Evolutionary conservation across 2,329 filamentous ascomycete genomes (phyloP), one percentile per base, ranked within the genome.

Genomic region (Colletotrichum liriopes): DNA sequence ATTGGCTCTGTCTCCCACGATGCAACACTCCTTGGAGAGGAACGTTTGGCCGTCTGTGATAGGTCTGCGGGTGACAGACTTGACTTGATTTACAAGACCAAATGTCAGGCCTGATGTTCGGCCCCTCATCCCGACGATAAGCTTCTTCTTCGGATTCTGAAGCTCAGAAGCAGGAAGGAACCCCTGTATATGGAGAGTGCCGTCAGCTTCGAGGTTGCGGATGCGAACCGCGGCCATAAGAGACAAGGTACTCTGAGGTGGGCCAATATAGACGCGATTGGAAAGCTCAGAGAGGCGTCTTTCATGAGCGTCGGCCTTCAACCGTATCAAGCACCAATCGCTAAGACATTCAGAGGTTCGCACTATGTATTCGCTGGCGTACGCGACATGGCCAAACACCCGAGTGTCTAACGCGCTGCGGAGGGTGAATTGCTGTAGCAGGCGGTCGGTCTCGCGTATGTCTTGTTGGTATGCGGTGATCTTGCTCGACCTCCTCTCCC

Each of bases 191-290:
- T 3, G 26, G n/a, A 7, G 11, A 11, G 5, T 7, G 29, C 3
- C 29, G 3, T 2, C 4, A 4, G 16, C 20, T 2, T 3, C 29
- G 3, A 5, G 2, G 1, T 12, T 14, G 7, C 23, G 5, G 1
- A 32, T 1, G 23, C 5, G 9, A 4, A 2, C 5, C 5, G 2
- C 26, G 4, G 11, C 26, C 3, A 4, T 7, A 5, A 4, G 3
- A 3, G n/a, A n/a, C n/a, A n/a, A n/a, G n/a, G n/a, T n/a, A n/a
- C n/a, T n/a, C n/a, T n/a, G n/a, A n/a, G n/a, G n/a, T n/a, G n/a
- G n/a, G 5, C 5, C 29, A 7, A 51, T 51, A 4, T 51, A 29
- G 23, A 51, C 23, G 23, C 11, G 14, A 7, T 51, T 51, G 11
- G 23, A 51, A 18, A 51, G 23, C 47, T 51, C 14, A 2, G 23